Evolutionary conservation across 345 rosid species (phyloP), one percentile per base, ranked within the genome.

Genomic region (Capsella bursapastoris): DNA sequence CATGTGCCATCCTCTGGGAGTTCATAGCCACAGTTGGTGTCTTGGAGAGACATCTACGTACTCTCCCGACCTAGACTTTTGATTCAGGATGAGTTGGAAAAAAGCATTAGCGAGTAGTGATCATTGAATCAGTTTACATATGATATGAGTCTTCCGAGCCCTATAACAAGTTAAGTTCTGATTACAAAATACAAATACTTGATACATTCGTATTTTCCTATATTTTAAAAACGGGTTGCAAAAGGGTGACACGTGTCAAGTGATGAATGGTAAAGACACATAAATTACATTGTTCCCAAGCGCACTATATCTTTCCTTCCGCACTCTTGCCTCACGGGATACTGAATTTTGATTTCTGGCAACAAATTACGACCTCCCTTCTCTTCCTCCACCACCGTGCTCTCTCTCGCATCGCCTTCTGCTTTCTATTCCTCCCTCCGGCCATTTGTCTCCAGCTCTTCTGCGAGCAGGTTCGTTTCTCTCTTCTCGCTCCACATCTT

Each of bases 231-330:
- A 34, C 8, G 48, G 65, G 18, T 16, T 37, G 31, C 57, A 18
- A 22, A 27, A 49, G n/a, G 18, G 15, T 3, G 31, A 3, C 68
- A 75, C 64, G 64, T 75, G 79, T 60, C 64, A 43, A 0, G 3
- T 12, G 41, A 25, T 68, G 57, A 53, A 41, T 75, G 79, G 79
- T 14, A 13, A 44, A 3, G 64, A 67, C 74, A 68, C 79, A 75
- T 75, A 75, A 66, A 66, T 27, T 12, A 12, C 67, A 18, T 0
- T 47, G 78, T 48, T 66, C 61, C n/a, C 2, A 51, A 40, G 0
- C 0, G 31, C 31, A 71, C 52, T 47, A 72, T 48, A 66, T 66
- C 7, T 11, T 14, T 71, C 4, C 1, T 50, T 31, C 62, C 43
- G 32, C 31, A 11, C 10, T 37, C 40, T 2, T 5, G n/a, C 35